Base-by-base conservation (phyloP, 1,284 basidiomycete genomes). In the Ceratobasidium sp. region DNA sequence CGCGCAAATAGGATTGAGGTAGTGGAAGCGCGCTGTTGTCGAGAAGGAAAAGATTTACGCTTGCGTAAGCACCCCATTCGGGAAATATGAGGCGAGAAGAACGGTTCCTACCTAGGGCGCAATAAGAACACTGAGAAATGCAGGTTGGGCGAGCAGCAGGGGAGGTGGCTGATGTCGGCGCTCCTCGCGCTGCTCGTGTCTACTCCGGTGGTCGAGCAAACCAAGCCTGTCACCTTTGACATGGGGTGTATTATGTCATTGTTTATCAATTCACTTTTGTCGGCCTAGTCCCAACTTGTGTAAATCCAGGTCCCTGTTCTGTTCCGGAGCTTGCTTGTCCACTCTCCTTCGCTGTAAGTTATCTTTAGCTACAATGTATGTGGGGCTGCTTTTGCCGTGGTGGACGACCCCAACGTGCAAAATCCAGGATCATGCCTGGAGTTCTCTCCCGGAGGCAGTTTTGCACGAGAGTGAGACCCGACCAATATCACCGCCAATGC, bases 71-170 rank as follows among this genome's bases (percentile, higher is more conserved):
- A 20, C 29, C 62, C 38, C 27, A 29, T 31, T 53, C 10, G 35
- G 62, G 62, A 5, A 50, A 65, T 38, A 54, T 43, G 62, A 65
- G 52, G 31, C 31, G 31, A 27, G 31, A 29, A 53, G 29, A 20
- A 17, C 25, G 40, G 57, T 8, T 3, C 62, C 43, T 34, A 65
- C 62, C 62, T 65, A 10, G 62, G 62, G 49, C 62, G 62, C 62
- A 65, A 34, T 22, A 65, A 65, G 27, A 65, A 65, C 35, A 50
- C 62, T n/a, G 62, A 65, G 62, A 65, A 35, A 54, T 65, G 54
- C 62, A 65, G 49, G 49, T 38, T 64, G 49, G 62, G 62, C 62
- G 38, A 65, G 12, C 31, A 17, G 22, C 54, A 35, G 13, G 12
- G 3, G 49, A 25, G 32, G 22, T n/a, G 34, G 27, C 20, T 34